phyloP scores from a whole-genome alignment of 495 filamentous ascomycete species.

The Filosporella fistucella region DNA sequence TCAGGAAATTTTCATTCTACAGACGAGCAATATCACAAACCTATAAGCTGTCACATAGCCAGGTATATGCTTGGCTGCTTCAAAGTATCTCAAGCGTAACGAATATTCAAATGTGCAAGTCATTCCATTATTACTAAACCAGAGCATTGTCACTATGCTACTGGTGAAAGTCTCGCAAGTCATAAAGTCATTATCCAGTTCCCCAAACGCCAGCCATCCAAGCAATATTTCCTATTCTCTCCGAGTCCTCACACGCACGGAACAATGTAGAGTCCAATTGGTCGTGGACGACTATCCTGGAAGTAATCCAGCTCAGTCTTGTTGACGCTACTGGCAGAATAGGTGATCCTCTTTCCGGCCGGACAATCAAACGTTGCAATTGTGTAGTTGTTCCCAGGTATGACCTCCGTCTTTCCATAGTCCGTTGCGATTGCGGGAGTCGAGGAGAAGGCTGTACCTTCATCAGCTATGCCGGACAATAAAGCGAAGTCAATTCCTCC shows the following conservation, averaged over 20 bases:
- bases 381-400: constrained; percentile 51
- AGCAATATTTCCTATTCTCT: too few relatives aligned
- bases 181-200: too few relatives aligned
- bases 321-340: constrained; percentile 42
- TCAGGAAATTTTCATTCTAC: too few relatives aligned
- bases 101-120: too few relatives aligned
- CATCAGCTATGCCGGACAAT: constrained; percentile 34
- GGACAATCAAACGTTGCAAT: constrained; percentile 53
- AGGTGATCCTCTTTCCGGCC: constrained; percentile 43
- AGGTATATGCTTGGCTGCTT: too few relatives aligned
- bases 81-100: too few relatives aligned
- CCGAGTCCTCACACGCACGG: constrained; percentile 22
- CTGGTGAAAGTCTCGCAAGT: too few relatives aligned
- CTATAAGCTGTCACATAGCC: too few relatives aligned
- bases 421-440: constrained; percentile 40
- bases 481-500: constrained; percentile 50
- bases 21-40: too few relatives aligned
- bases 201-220: too few relatives aligned
- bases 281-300: constrained; percentile 56
- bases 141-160: too few relatives aligned
- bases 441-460: constrained; percentile 46
- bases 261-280: constrained; percentile 59
- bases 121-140: too few relatives aligned
- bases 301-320: constrained; percentile 56
- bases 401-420: constrained; percentile 41